These are phyloP conservation scores for Dactylellina leptospora DNA, from an alignment of 2,329 filamentous ascomycete species.

Conservation along the genomic window DNA sequence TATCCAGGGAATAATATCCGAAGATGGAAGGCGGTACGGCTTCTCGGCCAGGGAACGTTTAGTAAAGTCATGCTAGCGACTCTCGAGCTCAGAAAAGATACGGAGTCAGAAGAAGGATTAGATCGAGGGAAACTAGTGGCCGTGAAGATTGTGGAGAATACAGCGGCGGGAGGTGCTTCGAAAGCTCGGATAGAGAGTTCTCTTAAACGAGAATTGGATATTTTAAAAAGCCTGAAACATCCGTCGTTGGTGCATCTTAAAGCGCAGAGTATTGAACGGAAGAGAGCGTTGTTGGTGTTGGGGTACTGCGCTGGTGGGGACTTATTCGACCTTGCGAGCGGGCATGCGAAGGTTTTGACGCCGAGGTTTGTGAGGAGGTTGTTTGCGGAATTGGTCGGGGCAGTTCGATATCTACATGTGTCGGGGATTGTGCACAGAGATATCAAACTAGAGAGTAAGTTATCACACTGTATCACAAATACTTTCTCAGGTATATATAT, in stretches of 20 bases:
- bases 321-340: slow-evolving; percentile 87
- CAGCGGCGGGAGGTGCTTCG: slow-evolving; percentile 89
- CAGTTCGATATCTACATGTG: slow-evolving; percentile 84
- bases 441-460: slow-evolving; percentile 95
- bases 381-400: slow-evolving; percentile 86
- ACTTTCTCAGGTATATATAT: slow-evolving; percentile 5
- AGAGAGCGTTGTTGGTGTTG: slow-evolving; percentile 82
- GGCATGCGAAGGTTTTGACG: slow-evolving; percentile 68
- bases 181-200: slow-evolving; percentile 88
- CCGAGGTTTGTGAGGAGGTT: slow-evolving; percentile 79
- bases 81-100: slow-evolving; percentile 68
- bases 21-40: slow-evolving; percentile 79
- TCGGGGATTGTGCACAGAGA: slow-evolving; percentile 92
- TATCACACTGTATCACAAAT: slow-evolving; percentile 22
- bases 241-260: slow-evolving; percentile 90
- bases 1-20: slow-evolving; percentile 74
- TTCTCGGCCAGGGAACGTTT: slow-evolving; percentile 92
- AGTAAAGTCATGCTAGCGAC: slow-evolving; percentile 93
- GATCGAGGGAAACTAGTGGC: slow-evolving; percentile 86
- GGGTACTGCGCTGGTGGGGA: slow-evolving; percentile 95
- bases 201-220: slow-evolving; percentile 91
- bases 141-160: slow-evolving; percentile 94
- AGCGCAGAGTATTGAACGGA: slow-evolving; percentile 85
- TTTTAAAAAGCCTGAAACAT: slow-evolving; percentile 86
- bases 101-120: slow-evolving; percentile 65